These are phyloP conservation scores for Globisporangium paddicum DNA, from an alignment of 352 stramenopile species.

Conservation along the genomic window DNA sequence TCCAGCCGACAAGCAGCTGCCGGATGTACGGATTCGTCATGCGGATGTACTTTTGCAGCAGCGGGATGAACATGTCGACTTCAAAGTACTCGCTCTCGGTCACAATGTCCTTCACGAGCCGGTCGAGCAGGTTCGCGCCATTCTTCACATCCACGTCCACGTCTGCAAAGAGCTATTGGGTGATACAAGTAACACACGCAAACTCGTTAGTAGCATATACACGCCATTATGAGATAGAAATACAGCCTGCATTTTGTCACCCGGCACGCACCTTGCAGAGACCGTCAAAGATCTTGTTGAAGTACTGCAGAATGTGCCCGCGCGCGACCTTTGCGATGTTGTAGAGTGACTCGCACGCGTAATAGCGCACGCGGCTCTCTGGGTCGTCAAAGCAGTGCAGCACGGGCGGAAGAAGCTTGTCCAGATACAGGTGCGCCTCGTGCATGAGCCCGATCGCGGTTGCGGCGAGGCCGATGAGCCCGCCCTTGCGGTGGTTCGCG, in stretches of 20 bases:
- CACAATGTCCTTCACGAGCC: slow-evolving; percentile 98
- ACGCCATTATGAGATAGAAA: background rate
- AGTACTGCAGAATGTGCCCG: slow-evolving; percentile 95
- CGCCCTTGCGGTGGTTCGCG: slow-evolving; percentile 98
- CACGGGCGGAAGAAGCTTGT: slow-evolving; percentile 95
- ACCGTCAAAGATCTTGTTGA: slow-evolving; percentile 99
- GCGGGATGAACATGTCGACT: slow-evolving; percentile 98
- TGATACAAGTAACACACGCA: background rate
- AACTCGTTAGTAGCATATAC: background rate
- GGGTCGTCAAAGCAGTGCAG: slow-evolving; percentile 99
- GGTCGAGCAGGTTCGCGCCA: slow-evolving; percentile 84
- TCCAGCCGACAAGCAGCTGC: slow-evolving; percentile 97
- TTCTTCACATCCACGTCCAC: slow-evolving; percentile 99
- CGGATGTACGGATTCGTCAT: slow-evolving; percentile 99
- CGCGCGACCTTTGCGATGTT: slow-evolving; percentile 99
- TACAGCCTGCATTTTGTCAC: background rate
- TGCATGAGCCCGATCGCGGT: slow-evolving; percentile 97
- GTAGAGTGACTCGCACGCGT: slow-evolving; percentile 99
- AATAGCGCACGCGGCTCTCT: slow-evolving; percentile 97
- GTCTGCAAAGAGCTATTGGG: slow-evolving; percentile 96
- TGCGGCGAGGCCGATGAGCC: slow-evolving; percentile 97
- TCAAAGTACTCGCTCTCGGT: slow-evolving; percentile 98
- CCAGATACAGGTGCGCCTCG: slow-evolving; percentile 88
- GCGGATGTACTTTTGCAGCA: slow-evolving; percentile 99
- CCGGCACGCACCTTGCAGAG: slow-evolving; percentile 50